These are phyloP conservation scores for Pseudofabraea citricarpa DNA, from an alignment of 2,329 filamentous ascomycete species.

Conservation along the genomic window DNA sequence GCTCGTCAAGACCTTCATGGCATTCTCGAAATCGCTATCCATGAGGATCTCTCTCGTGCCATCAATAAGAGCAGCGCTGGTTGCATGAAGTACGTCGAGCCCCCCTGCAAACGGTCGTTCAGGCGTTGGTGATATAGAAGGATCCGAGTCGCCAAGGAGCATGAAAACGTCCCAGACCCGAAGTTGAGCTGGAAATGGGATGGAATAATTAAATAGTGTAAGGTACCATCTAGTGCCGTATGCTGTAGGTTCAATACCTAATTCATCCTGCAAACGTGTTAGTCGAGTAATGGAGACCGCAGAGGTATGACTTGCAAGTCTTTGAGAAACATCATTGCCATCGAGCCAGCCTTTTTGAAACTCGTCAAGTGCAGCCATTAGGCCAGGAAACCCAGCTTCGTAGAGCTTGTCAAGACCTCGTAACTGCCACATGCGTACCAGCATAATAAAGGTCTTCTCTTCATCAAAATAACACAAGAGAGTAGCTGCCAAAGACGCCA, in stretches of 20 bases:
- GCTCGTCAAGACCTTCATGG: conserved; percentile 93
- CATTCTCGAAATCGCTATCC: conserved; percentile 93
- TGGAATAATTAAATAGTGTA: conserved; percentile 93
- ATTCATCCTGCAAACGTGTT: conserved; percentile 51
- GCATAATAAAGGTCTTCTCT: conserved; percentile 90
- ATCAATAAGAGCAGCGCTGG: conserved; percentile 84
- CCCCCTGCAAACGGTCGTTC: conserved; percentile 51
- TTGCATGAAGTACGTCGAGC: conserved; percentile 84
- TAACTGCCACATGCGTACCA: conserved; percentile 89
- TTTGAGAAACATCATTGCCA: conserved; percentile 70
- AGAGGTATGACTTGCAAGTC: conserved; percentile 59
- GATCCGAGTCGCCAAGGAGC: conserved; percentile 75
- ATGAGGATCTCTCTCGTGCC: conserved; percentile 83
- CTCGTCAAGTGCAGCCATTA: conserved; percentile 81
- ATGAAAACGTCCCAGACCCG: conserved; percentile 98
- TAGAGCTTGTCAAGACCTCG: conserved; percentile 85
- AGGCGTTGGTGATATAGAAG: conserved; percentile 23
- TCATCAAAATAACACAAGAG: conserved; percentile 96
- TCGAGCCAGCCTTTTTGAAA: conserved; percentile 82
- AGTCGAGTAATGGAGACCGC: conserved; percentile 1
- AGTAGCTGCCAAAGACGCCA: conserved; percentile 90
- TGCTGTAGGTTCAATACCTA: conserved; percentile 80
- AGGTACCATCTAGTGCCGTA: conserved; percentile 98
- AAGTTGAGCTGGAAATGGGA: conserved; percentile 90
- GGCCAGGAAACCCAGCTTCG: conserved; percentile 73